Evolutionary conservation across 306 rosid species (phyloP).

Genomic region (Ammopiptanthus mongolicus): DNA sequence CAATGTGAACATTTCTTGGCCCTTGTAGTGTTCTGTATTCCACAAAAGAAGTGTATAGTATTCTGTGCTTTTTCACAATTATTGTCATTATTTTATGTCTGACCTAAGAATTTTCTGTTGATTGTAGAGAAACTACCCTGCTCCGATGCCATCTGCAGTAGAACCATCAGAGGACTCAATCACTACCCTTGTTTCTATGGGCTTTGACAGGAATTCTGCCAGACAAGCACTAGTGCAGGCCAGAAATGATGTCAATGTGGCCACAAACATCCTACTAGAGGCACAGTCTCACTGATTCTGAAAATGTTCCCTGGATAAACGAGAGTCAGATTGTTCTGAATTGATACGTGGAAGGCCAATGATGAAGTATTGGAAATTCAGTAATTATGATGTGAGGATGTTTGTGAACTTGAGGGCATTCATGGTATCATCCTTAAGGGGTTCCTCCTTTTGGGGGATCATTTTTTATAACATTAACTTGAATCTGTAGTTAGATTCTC

Average conservation of each 20-base stretch:
- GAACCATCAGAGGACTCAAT: conserved; percentile 82
- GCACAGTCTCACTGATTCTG: conserved; percentile 61
- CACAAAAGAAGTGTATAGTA: not conserved
- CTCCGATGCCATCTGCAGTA: conserved; percentile 43
- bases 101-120: not conserved
- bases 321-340: conserved; percentile 19
- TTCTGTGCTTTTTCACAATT: not conserved
- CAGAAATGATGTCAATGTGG: conserved; percentile 79
- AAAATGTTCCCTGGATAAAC: not conserved
- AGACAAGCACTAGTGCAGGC: conserved; percentile 95
- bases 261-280: conserved; percentile 93
- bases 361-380: conserved; percentile 31
- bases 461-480: conserved; percentile 32
- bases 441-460: conserved; percentile 20
- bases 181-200: conserved; percentile 87
- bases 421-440: conserved; percentile 20
- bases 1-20: not conserved
- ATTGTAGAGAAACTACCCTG: conserved; percentile 67
- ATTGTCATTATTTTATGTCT: not conserved
- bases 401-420: conserved; percentile 33
- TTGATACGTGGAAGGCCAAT: conserved; percentile 16
- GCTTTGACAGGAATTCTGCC: conserved; percentile 87
- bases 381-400: conserved; percentile 35
- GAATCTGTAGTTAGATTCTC: conserved; percentile 45
- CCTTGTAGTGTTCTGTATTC: not conserved